These are phyloP conservation scores for Apiospora hydei DNA, from an alignment of 2,329 filamentous ascomycete species.

Conservation along the genomic window DNA sequence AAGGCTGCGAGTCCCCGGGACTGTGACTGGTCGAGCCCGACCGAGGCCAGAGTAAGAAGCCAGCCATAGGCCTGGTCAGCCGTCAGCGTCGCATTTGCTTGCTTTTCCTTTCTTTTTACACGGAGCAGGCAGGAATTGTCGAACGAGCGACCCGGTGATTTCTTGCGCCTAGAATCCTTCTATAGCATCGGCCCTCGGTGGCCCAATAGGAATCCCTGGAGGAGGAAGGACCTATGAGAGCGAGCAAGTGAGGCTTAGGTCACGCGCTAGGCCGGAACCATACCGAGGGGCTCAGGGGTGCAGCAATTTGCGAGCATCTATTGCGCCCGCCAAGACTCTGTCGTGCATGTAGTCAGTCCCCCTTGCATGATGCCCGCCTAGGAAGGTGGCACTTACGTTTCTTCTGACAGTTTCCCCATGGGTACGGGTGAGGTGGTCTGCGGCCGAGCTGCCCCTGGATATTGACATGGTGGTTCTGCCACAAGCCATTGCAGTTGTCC, in stretches of 20 bases:
- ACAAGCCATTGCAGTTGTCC: neutral
- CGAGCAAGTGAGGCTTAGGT: neutral
- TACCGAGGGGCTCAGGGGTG: neutral
- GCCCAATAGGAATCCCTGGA: neutral
- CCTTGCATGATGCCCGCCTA: neutral
- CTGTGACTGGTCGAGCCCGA: neutral
- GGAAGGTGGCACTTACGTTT: neutral
- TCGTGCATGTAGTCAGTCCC: neutral
- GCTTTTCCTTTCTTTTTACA: neutral
- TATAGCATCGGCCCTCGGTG: neutral
- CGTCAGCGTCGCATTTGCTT: neutral
- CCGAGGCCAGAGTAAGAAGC: neutral
- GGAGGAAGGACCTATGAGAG: neutral
- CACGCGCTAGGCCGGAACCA: neutral
- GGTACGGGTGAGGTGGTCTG: neutral
- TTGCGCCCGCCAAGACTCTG: neutral
- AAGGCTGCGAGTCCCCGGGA: neutral
- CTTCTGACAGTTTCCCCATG: neutral
- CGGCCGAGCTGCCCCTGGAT: neutral
- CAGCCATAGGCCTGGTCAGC: neutral
- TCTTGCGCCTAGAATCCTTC: neutral
- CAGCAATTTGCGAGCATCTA: neutral
- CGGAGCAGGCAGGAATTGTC: neutral
- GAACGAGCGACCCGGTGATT: neutral
- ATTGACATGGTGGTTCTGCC: neutral